Evolutionary conservation across 768 basidiomycete species (phyloP).

Genomic region (Pleurotus eryngii): DNA sequence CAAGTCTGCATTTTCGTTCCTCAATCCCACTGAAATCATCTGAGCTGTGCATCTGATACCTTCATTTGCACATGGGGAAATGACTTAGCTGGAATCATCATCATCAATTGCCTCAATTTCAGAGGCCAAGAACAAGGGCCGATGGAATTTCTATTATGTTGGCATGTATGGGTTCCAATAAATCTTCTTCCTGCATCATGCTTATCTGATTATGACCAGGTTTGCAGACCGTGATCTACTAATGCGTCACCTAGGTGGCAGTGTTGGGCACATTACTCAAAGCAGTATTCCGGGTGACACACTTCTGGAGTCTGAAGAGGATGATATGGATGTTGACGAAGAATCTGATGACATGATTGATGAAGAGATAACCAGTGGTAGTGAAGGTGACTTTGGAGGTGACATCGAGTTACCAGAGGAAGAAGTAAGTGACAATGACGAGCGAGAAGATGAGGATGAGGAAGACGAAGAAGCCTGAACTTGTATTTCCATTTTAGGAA

Average conservation of each 20-base stretch:
- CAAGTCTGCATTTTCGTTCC: conserved; percentile 10
- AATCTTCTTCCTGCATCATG: neutral
- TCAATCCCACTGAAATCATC: conserved; percentile 10
- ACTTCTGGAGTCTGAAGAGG: conserved; percentile 19
- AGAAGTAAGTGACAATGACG: neutral
- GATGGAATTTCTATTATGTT: conserved; percentile 30
- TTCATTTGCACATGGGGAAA: conserved; percentile 8
- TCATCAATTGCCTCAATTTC: neutral
- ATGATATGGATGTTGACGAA: conserved; percentile 4
- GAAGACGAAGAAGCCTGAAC: neutral
- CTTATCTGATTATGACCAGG: conserved; percentile 5
- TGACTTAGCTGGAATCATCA: neutral
- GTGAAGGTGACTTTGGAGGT: neutral
- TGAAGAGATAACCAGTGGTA: neutral
- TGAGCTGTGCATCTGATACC: conserved; percentile 12
- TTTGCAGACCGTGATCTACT: conserved; percentile 24
- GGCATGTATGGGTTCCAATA: conserved; percentile 26
- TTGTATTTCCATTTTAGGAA: neutral
- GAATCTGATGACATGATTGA: neutral
- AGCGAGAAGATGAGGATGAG: conserved; percentile 2
- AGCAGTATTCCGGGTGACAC: neutral
- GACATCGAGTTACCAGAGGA: neutral
- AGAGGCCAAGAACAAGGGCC: conserved; percentile 14
- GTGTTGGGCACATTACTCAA: conserved; percentile 21
- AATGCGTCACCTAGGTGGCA: conserved; percentile 19